Conservation (phyloP, 2,329 filamentous ascomycete species). For the Stagonosporopsis rhizophila region DNA sequence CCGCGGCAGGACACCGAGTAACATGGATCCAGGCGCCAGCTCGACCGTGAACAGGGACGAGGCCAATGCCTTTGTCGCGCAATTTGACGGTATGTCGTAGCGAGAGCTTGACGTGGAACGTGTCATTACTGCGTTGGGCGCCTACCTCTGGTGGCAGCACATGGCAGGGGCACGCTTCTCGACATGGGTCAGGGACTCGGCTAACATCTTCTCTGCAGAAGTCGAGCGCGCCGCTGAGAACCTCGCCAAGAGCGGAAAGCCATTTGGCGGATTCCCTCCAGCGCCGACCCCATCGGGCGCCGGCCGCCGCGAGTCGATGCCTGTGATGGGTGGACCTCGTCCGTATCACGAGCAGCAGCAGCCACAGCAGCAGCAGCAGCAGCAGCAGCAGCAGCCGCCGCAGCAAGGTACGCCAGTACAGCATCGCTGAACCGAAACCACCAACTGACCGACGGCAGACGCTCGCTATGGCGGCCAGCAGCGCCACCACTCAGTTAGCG, state of each 20-base stretch:
- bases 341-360: slow-evolving; percentile 60
- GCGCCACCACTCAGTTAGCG: slow-evolving; percentile 84
- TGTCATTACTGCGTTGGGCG: slow-evolving; percentile 7
- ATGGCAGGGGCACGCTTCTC: slow-evolving; percentile 1
- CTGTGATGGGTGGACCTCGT: slow-evolving; percentile 62
- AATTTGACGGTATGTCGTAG: slow-evolving; percentile 80
- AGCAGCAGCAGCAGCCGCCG: neutral
- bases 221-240: slow-evolving; percentile 96
- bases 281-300: slow-evolving; percentile 49
- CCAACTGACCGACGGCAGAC: slow-evolving; percentile 54
- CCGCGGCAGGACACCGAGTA: slow-evolving; percentile 31
- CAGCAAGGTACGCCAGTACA: slow-evolving; percentile 54
- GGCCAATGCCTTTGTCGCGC: slow-evolving; percentile 78
- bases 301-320: slow-evolving; percentile 82
- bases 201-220: slow-evolving; percentile 64
- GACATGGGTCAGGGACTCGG: slow-evolving; percentile 5
- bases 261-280: slow-evolving; percentile 64
- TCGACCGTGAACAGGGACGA: slow-evolving; percentile 74
- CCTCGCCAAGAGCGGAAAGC: slow-evolving; percentile 94
- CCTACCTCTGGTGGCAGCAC: neutral
- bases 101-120: neutral
- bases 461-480: slow-evolving; percentile 71
- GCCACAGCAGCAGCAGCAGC: neutral
- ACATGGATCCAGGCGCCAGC: slow-evolving; percentile 68
- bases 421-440: neutral